Evolutionary conservation across 257 asterid genomes (phyloP).

Genomic region (Rehmannia glutinosa): DNA sequence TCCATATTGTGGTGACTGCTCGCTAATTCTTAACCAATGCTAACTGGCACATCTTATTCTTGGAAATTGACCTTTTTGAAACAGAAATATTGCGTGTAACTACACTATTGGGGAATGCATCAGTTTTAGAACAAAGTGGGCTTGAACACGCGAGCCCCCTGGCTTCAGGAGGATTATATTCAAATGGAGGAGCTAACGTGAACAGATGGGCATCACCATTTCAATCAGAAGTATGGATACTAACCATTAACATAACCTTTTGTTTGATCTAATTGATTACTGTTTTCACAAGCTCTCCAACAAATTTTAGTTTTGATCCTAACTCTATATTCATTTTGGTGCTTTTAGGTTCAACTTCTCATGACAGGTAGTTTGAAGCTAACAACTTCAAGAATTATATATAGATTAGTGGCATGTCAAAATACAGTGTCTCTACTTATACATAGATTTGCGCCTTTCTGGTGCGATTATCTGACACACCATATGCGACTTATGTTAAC

Average conservation of each 20-base stretch:
- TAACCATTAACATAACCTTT: conserved; percentile 91
- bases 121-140: conserved; percentile 99
- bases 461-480: conserved; percentile 25
- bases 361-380: conserved; percentile 55
- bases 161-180: conserved; percentile 95
- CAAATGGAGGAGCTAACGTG: conserved; percentile 99
- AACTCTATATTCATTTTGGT: conserved; percentile 33
- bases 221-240: conserved; percentile 99
- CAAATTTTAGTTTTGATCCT: conserved; percentile 28
- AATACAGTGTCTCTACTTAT: neutral
- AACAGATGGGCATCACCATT: conserved; percentile 98
- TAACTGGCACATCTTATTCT: conserved; percentile 97
- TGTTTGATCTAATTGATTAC: conserved; percentile 60
- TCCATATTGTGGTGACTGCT: conserved; percentile 81
- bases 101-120: conserved; percentile 98
- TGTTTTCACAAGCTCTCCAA: conserved; percentile 44
- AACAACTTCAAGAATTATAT: conserved; percentile 40
- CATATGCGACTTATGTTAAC: conserved; percentile 17
- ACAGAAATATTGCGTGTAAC: conserved; percentile 99
- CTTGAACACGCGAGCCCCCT: conserved; percentile 99
- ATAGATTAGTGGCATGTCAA: conserved; percentile 24
- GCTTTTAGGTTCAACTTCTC: conserved; percentile 34
- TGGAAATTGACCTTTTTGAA: conserved; percentile 99
- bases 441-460: conserved; percentile 21
- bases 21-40: conserved; percentile 83